Conservation (phyloP, 768 basidiomycete genomes). For the Psilocybe tampanensis region DNA sequence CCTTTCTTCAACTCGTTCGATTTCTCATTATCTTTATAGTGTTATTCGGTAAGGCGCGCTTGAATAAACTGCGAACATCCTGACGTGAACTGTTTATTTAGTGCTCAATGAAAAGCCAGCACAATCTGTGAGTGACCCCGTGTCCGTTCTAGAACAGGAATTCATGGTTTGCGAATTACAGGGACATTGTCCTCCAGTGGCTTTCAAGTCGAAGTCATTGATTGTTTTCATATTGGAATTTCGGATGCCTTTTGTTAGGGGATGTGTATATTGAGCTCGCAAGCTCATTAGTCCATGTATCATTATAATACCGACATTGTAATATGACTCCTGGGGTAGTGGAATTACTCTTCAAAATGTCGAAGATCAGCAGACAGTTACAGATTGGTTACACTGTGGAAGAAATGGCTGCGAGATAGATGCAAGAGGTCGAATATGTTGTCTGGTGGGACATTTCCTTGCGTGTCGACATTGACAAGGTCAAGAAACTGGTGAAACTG, state of each 20-base stretch:
- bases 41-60: conserved; percentile 87
- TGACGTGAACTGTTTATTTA: conserved; percentile 47
- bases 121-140: conserved; percentile 71
- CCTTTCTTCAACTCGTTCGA: conserved; percentile 2
- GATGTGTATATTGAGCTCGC: background rate
- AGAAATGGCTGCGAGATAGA: too few relatives aligned
- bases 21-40: conserved; percentile 40
- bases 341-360: too few relatives aligned
- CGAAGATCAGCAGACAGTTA: too few relatives aligned
- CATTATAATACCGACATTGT: background rate
- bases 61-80: too few relatives aligned
- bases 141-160: background rate
- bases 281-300: background rate
- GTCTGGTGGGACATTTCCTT: too few relatives aligned
- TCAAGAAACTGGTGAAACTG: background rate
- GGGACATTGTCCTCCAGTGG: conserved; percentile 91
- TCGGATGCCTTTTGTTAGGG: background rate
- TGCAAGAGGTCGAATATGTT: too few relatives aligned
- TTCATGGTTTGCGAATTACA: conserved; percentile 26
- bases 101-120: conserved; percentile 97
- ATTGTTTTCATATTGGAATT: conserved; percentile 4
- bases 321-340: background rate
- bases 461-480: too few relatives aligned
- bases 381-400: too few relatives aligned
- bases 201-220: conserved; percentile 75